Conservation (phyloP, 169 alveolate species). For the Plasmodium knowlesi region DNA sequence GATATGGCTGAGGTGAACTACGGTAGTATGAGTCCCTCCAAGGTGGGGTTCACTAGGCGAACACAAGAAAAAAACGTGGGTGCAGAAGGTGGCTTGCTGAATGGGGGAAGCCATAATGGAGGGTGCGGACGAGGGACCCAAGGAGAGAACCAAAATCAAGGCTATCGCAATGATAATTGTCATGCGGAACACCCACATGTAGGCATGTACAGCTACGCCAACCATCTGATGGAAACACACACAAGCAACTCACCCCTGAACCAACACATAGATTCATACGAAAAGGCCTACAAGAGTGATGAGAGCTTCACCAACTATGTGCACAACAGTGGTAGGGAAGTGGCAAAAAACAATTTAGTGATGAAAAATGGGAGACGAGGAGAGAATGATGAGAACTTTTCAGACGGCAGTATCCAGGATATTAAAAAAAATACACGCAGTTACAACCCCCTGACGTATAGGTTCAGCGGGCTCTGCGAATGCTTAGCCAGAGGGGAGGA, state of each 20-base stretch:
- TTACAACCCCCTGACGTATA: background rate
- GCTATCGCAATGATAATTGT: background rate
- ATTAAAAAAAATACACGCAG: background rate
- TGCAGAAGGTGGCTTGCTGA: background rate
- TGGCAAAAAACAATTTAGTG: background rate
- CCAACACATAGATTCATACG: slow-evolving; percentile 13
- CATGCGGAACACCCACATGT: background rate
- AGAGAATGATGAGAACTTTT: background rate
- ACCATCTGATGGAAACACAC: background rate
- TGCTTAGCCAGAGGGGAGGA: background rate
- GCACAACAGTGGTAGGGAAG: background rate
- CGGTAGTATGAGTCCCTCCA: background rate
- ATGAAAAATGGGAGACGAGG: background rate
- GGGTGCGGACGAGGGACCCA: background rate
- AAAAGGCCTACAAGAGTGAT: slow-evolving; percentile 23
- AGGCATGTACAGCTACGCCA: background rate
- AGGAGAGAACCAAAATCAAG: background rate
- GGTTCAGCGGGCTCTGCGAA: background rate
- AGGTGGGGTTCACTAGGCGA: background rate
- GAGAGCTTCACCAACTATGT: slow-evolving; percentile 18
- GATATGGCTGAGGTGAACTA: background rate
- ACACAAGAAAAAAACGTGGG: background rate
- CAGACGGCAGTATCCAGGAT: background rate
- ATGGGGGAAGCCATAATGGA: background rate
- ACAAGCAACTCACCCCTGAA: background rate